Conservation (phyloP, 306 rosid species). For the Trifolium pratense region DNA sequence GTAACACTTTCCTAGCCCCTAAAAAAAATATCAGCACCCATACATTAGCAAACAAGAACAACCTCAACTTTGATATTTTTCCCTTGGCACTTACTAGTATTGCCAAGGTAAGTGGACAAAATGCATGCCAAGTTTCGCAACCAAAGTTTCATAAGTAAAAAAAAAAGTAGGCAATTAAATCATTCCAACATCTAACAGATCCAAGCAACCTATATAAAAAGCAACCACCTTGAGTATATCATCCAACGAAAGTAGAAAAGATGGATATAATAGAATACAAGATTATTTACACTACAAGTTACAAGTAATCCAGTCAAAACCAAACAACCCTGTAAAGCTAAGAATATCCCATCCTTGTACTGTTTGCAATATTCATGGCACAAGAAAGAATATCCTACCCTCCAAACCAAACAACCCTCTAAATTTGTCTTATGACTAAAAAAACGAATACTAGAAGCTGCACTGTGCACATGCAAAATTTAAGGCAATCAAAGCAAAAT, state of each 20-base stretch:
- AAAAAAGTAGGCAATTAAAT: constrained; percentile 24
- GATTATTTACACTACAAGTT: not conserved
- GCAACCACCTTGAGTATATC: constrained; percentile 10
- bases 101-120: not conserved
- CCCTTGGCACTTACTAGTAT: not conserved
- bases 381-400: no score
- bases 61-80: not conserved
- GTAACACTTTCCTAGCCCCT: not conserved
- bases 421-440: not conserved
- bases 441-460: not conserved
- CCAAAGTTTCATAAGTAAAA: not conserved
- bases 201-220: constrained; percentile 32
- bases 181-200: constrained; percentile 7
- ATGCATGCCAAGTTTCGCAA: not conserved
- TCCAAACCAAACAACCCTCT: no score
- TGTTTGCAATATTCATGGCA: not conserved
- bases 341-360: constrained; percentile 22
- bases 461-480: constrained; percentile 7
- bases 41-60: not conserved
- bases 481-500: not conserved
- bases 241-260: constrained; percentile 19
- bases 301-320: constrained; percentile 28
- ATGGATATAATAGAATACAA: constrained; percentile 2
- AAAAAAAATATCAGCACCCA: not conserved
- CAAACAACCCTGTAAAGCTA: constrained; percentile 24